Conservation (phyloP, 2,329 filamentous ascomycete genomes). For the Hirsutella thompsonii region DNA sequence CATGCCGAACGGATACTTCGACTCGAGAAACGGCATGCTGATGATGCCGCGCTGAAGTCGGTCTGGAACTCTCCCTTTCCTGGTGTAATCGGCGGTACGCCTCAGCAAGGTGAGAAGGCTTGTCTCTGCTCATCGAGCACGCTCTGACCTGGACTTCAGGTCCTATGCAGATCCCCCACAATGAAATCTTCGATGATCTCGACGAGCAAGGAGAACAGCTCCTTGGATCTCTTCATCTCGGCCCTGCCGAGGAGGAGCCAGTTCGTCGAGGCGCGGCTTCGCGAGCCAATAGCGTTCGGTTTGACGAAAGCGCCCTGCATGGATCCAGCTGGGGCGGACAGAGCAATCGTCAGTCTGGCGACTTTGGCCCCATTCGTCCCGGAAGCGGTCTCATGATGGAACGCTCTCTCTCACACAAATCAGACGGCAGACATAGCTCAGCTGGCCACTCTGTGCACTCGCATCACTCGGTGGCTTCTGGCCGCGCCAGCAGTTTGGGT, state of each 20-base stretch:
- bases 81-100: slow-evolving; percentile 67
- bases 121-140: neutral
- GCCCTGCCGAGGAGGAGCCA: slow-evolving; percentile 69
- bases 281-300: slow-evolving; percentile 90
- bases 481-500: slow-evolving; percentile 77
- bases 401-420: slow-evolving; percentile 85
- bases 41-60: slow-evolving; percentile 61
- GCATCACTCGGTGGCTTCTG: slow-evolving; percentile 58
- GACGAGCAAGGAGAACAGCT: slow-evolving; percentile 76
- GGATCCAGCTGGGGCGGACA: slow-evolving; percentile 71
- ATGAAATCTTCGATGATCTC: slow-evolving; percentile 79
- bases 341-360: slow-evolving; percentile 67
- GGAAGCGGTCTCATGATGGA: slow-evolving; percentile 83
- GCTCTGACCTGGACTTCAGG: slow-evolving; percentile 36
- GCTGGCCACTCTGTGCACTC: slow-evolving; percentile 68
- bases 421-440: slow-evolving; percentile 87
- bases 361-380: slow-evolving; percentile 66
- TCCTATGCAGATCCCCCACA: slow-evolving; percentile 64
- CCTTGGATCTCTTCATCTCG: slow-evolving; percentile 70
- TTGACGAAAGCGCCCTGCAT: slow-evolving; percentile 90
- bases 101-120: slow-evolving; percentile 61
- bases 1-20: slow-evolving; percentile 49
- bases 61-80: slow-evolving; percentile 94
- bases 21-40: slow-evolving; percentile 54
- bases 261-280: slow-evolving; percentile 78